A percentile compares a stretch with the other conserved stretches of the same genome.
Evolutionary conservation across 2,329 filamentous ascomycete species (phyloP).

Genomic region (Diaporthe sp.): DNA sequence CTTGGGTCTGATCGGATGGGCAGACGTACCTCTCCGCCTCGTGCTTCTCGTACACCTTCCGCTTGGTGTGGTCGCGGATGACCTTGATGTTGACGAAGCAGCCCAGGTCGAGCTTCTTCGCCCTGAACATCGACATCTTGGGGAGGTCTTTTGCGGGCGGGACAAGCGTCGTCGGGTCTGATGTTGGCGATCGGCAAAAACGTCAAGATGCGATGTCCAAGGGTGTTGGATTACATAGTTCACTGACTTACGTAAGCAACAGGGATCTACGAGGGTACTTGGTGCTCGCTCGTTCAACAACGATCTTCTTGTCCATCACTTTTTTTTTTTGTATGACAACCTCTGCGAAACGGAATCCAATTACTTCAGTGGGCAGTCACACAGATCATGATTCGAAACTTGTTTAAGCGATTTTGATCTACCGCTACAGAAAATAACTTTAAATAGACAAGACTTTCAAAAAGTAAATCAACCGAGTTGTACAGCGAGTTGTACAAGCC

Average conservation of each 20-base stretch:
- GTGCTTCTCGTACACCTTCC: conserved; percentile 87
- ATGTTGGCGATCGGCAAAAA: conserved; percentile 9
- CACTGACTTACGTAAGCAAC: conserved; percentile 12
- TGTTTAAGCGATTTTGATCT: conserved; percentile 4
- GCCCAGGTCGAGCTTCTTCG: conserved; percentile 90
- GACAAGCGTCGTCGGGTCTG: conserved; percentile 6
- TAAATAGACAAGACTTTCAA: conserved; percentile 3
- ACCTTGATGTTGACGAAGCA: conserved; percentile 88
- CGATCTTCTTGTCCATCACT: too few species aligned
- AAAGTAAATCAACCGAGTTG: conserved; percentile 27
- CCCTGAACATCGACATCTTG: conserved; percentile 86
- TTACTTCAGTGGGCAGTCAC: background rate
- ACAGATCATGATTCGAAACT: background rate
- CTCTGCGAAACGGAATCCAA: background rate
- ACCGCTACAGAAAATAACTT: background rate
- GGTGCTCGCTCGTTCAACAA: background rate
- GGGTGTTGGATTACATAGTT: background rate
- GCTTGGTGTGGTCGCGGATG: conserved; percentile 96
- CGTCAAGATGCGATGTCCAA: background rate
- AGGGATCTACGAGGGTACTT: background rate
- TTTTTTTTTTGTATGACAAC: too few species aligned
- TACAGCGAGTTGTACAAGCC: conserved; percentile 29
- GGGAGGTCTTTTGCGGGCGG: conserved; percentile 4
- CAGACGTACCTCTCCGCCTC: conserved; percentile 86
- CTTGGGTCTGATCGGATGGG: background rate